Conservation (phyloP, 2,329 filamentous ascomycete species). For the Phialophora tarda region DNA sequence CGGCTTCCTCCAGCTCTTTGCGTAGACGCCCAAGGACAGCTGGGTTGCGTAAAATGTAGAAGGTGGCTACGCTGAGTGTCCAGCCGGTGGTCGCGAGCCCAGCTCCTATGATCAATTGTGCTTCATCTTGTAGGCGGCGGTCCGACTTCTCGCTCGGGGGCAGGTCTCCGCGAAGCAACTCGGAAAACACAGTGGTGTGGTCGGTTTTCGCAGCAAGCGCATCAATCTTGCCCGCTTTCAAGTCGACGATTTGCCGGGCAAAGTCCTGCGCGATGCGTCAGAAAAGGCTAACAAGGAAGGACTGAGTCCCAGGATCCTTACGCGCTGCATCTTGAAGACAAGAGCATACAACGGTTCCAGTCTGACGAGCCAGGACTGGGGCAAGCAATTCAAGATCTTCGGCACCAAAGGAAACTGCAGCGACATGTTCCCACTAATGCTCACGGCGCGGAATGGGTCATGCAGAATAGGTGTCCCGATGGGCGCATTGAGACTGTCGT, state of each 20-base stretch:
- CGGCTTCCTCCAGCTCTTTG: slow-evolving; percentile 23
- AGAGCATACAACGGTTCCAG: slow-evolving; percentile 30
- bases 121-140: slow-evolving; percentile 43
- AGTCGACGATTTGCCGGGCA: slow-evolving; percentile 13
- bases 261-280: slow-evolving; percentile 8
- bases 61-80: slow-evolving; percentile 29
- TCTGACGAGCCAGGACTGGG: slow-evolving; percentile 22
- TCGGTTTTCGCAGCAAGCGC: slow-evolving; percentile 18
- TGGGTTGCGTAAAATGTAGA: slow-evolving; percentile 29
- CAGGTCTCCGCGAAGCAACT: slow-evolving; percentile 30
- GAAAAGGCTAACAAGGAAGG: background rate
- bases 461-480: slow-evolving; percentile 37
- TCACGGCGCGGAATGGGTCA: slow-evolving; percentile 20
- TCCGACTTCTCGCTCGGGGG: slow-evolving; percentile 37
- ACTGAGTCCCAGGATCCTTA: slow-evolving; percentile 21
- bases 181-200: slow-evolving; percentile 33
- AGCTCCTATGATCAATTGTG: slow-evolving; percentile 39
- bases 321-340: slow-evolving; percentile 27
- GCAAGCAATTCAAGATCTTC: slow-evolving; percentile 32
- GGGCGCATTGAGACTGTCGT: slow-evolving; percentile 42
- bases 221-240: slow-evolving; percentile 25
- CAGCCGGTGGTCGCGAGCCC: slow-evolving; percentile 33
- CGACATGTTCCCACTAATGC: slow-evolving; percentile 28
- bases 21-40: slow-evolving; percentile 13
- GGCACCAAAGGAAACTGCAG: slow-evolving; percentile 39